Evolutionary conservation across 2,329 filamentous ascomycete species (phyloP), one percentile per base, ranked within the genome.

Genomic region (Penicillium sp.): DNA sequence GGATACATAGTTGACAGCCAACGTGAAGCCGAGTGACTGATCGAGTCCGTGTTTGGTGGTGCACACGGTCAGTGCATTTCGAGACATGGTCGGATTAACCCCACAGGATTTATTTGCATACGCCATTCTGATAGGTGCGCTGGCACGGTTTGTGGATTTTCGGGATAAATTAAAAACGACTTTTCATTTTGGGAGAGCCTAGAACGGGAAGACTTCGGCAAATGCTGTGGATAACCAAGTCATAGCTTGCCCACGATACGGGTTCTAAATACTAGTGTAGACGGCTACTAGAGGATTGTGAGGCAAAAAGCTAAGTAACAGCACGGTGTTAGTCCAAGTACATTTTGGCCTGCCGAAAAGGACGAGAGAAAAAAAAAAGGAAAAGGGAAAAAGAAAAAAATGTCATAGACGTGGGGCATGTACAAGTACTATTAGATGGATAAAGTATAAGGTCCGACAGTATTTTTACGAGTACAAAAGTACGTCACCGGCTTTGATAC

Each of bases 41-140:
- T 61, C 58, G 51, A 51, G 57, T 60, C 50, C 30, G 41, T 48
- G 41, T 50, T 53, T 22, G 20, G 51, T 44, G 28, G 36, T 43
- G 43, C 57, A 62, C 60, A 59, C 51, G 55, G 60, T 56, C 58
- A 57, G 51, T 60, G 57, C 55, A 61, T 61, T 57, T 48, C 44
- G 55, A 55, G 55, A 59, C 58, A 57, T 54, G 48, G 48, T 22
- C 48, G 38, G 52, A 48, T 51, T 50, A 46, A 53, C 43, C 45
- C 56, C 54, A 55, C 50, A 55, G 39, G 8, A 46, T 58, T 35
- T 61, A 53, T 61, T 61, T 61, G 33, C 50, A 54, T 53, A 47
- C 55, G 39, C 42, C 31, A 24, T 16, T 41, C 5, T 33, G 30
- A 33, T 33, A 33, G 30, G 11, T 52, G 46, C 40, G 20, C 42